These are phyloP conservation scores for Linum trigynum DNA, from an alignment of 345 rosid species.

Conservation along the genomic window DNA sequence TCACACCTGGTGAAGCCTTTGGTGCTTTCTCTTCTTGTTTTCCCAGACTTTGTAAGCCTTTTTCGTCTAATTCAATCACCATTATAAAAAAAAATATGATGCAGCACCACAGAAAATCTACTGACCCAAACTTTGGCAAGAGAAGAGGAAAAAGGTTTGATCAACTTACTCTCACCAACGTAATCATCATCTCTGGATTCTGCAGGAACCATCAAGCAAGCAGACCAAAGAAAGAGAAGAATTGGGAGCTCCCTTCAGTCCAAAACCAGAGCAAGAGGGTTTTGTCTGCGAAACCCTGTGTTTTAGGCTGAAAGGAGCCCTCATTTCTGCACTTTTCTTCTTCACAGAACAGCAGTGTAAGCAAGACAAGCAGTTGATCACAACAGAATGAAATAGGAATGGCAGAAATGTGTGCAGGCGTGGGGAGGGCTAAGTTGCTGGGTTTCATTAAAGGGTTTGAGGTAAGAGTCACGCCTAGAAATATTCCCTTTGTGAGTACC, in stretches of 20 bases:
- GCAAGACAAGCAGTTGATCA: background rate
- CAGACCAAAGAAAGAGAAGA: background rate
- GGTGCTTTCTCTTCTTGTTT: no score
- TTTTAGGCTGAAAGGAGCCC: slow-evolving; percentile 12
- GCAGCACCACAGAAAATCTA: no score
- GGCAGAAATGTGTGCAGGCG: background rate
- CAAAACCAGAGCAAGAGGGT: background rate
- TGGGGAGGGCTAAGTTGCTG: background rate
- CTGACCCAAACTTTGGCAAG: background rate
- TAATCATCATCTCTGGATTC: background rate
- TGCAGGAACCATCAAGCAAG: background rate
- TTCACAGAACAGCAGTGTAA: background rate
- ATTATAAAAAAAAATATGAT: no score
- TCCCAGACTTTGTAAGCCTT: no score
- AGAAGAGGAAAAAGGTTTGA: background rate
- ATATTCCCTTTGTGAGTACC: background rate
- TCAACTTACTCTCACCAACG: background rate
- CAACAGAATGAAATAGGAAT: background rate
- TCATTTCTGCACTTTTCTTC: slow-evolving; percentile 3
- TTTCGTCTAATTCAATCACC: no score
- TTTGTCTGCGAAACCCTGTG: background rate
- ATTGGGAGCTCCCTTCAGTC: slow-evolving; percentile 11
- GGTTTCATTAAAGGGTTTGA: background rate
- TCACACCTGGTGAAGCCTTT: no score
- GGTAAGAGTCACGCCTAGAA: background rate